Percentiles rank a stretch among this genome's conserved stretches.
Conservation (phyloP, 495 filamentous ascomycete species). For the Pyrenopolyporus hunteri region DNA sequence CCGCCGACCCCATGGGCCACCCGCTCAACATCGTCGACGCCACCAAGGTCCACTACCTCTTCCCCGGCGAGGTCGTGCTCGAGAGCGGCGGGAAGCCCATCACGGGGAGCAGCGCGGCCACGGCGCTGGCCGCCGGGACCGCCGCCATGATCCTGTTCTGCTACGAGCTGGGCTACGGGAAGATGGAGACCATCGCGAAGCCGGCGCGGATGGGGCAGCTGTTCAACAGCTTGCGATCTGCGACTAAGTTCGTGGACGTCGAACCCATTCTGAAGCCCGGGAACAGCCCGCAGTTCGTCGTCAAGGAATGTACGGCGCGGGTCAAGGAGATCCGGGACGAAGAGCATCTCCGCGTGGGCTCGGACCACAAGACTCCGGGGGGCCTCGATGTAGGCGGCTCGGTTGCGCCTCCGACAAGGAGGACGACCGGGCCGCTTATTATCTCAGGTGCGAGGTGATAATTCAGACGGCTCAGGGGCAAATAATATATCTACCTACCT, state of each 20-base stretch:
- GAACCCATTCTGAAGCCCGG: constrained; percentile 19
- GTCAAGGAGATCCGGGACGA: constrained; percentile 25
- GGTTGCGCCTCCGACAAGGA: constrained; percentile 8
- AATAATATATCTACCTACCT: too few relatives aligned
- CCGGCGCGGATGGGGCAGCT: constrained; percentile 20
- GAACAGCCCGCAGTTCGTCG: constrained; percentile 17
- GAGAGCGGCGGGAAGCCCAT: constrained; percentile 17
- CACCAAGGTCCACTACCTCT: constrained; percentile 33
- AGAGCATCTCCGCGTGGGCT: constrained; percentile 12
- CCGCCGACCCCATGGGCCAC: constrained; percentile 12
- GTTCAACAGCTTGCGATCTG: constrained; percentile 13
- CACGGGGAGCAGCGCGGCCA: constrained; percentile 35
- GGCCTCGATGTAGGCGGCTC: neutral
- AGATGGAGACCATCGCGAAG: constrained; percentile 21
- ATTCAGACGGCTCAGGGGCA: too few relatives aligned
- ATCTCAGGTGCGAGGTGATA: neutral
- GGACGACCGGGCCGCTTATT: constrained; percentile 11
- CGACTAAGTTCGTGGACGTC: constrained; percentile 20
- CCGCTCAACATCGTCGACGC: constrained; percentile 18
- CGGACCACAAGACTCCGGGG: neutral
- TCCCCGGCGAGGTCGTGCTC: constrained; percentile 32
- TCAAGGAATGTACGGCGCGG: constrained; percentile 19
- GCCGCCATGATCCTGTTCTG: constrained; percentile 41
- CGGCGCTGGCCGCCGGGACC: constrained; percentile 40
- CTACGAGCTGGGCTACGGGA: constrained; percentile 24